Conservation (phyloP, 2,329 filamentous ascomycete genomes). For the Alternaria sp. region DNA sequence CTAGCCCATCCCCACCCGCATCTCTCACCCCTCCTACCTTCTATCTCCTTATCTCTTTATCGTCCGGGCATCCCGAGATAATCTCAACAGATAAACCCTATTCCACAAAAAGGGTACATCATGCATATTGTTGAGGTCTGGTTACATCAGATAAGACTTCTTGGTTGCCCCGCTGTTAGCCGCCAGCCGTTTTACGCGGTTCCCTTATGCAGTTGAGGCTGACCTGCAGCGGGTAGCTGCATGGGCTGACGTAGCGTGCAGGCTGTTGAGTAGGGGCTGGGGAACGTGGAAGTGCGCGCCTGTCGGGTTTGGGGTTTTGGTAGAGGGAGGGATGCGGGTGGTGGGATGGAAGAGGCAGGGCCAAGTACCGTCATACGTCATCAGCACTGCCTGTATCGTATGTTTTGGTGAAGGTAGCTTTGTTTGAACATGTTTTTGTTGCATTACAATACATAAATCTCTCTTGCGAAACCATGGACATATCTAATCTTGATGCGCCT, state of each 20-base stretch:
- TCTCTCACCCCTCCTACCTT: background rate
- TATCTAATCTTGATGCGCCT: background rate
- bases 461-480: slow-evolving; percentile 1
- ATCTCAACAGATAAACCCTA: slow-evolving; percentile 1
- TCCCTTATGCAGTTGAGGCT: slow-evolving; percentile 3
- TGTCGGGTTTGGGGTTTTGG: too few relatives aligned
- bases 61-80: background rate
- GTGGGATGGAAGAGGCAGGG: too few relatives aligned
- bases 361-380: too few relatives aligned
- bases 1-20: too few relatives aligned
- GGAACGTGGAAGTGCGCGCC: too few relatives aligned
- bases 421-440: slow-evolving; percentile 2
- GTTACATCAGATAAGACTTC: background rate
- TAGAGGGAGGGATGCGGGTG: too few relatives aligned
- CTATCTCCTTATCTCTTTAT: background rate
- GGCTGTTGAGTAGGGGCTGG: background rate
- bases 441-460: slow-evolving; percentile 13
- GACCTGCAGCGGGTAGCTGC: slow-evolving; percentile 13
- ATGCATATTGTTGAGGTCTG: background rate
- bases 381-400: too few relatives aligned
- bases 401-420: too few relatives aligned
- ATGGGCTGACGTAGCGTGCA: background rate
- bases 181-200: background rate
- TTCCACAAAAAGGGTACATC: background rate
- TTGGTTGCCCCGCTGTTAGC: background rate